Conservation (phyloP, 371 early-diverging fungal genomes). For the Syncephalastrum sp. region DNA sequence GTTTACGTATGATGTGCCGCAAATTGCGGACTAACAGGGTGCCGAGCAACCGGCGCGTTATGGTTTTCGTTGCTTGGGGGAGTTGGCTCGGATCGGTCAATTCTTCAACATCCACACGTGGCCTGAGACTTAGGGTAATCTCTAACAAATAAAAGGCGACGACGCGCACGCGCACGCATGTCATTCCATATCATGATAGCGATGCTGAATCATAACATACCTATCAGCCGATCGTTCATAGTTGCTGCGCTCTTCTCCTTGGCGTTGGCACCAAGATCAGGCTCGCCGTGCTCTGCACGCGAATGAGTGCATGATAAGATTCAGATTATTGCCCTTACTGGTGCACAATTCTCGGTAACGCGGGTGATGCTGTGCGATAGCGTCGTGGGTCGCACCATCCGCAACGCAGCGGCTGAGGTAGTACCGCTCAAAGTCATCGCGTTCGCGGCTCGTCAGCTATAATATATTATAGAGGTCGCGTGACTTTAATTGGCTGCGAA, state of each 20-base stretch:
- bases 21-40: slow-evolving; percentile 44
- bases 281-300: slow-evolving; percentile 52
- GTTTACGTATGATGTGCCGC: slow-evolving; percentile 39
- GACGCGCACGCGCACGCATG: too few species aligned
- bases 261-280: slow-evolving; percentile 32
- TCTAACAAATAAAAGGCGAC: too few species aligned
- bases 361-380: slow-evolving; percentile 50
- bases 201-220: slow-evolving; percentile 13
- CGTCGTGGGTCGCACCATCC: slow-evolving; percentile 36
- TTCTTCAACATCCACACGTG: too few species aligned
- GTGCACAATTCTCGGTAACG: slow-evolving; percentile 55
- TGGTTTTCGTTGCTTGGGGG: slow-evolving; percentile 21
- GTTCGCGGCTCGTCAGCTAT: slow-evolving; percentile 48
- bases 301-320: not conserved
- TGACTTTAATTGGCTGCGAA: not conserved
- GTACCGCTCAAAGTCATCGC: slow-evolving; percentile 74
- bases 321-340: slow-evolving; percentile 25
- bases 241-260: slow-evolving; percentile 34
- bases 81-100: slow-evolving; percentile 8
- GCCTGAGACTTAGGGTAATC: too few species aligned
- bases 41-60: slow-evolving; percentile 49
- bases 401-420: slow-evolving; percentile 58
- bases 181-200: not conserved
- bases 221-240: slow-evolving; percentile 65
- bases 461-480: too few species aligned